Evolutionary conservation across 2,329 filamentous ascomycete genomes (phyloP), one percentile per base, ranked within the genome.

Genomic region (Aureobasidium pullulans): DNA sequence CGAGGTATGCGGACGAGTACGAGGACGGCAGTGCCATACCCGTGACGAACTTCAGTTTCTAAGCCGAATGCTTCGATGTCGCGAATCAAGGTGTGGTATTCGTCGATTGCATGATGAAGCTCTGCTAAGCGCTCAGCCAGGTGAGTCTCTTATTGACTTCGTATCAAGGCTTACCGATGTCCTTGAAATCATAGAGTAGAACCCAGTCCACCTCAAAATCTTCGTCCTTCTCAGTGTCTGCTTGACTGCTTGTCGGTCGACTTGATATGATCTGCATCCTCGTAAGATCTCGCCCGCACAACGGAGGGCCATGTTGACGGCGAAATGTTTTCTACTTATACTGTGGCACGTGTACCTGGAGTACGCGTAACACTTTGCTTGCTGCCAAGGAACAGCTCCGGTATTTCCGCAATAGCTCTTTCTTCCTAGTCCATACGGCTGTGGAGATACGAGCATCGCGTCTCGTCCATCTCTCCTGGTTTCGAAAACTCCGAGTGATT

Each of bases 301-400:
- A 15, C 31, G 10, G 5, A 11, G 23, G 15, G 5, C 9, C 39
- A 34, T 23, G 39, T 31, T 23, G 39, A 42, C 34, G 39, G n/a
- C 39, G 15, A 2, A 1, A n/a, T 7, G 13, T n/a, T 40, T 16
- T n/a, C 50, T 37, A 10, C 16, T 32, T 42, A 11, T 23, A 6
- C 36, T 53, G 49, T 42, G 49, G 37, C 50, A 15, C 34, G n/a
- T 54, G 37, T 54, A 36, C 28, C n/a, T 15, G 39, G 15, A 29
- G 50, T 54, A 37, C 50, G 43, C 50, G 50, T 54, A 54, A 54
- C 50, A 15, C 39, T 43, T n/a, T 54, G 37, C 39, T n/a, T 54
- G 37, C 39, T 37, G 50, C 50, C 50, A 54, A 54, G 50, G 32
- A 37, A 4, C n/a, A 31, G n/a, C 13, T 37, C 50, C 50, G 50